Base-by-base conservation (phyloP, 805 yeast genomes). In the Deakozyma indianensis region DNA sequence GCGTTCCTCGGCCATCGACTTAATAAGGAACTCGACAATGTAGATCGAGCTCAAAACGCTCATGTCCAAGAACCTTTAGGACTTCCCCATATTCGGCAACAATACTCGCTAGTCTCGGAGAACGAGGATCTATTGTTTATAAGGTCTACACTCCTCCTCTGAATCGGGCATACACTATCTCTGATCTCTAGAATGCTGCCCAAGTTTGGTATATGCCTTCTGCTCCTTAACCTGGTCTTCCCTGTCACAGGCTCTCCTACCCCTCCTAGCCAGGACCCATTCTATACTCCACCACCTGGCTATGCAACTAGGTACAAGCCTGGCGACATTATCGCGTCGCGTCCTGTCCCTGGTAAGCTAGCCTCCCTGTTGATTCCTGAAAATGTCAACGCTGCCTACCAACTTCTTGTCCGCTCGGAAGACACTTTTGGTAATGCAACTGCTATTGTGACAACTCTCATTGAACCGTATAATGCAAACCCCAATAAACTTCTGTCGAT, bases 401-500 rank as follows among this genome's bases (percentile, higher is more conserved):
- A 52, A 43, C 18, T 52, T 22, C 23, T 52, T 46, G 50, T 38
- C 41, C 32, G 50, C 25, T 25, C 51, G 3, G 42, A 49, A n/a
- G 51, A 51, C 35, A 35, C 45, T 22, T 21, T 22, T 4, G 51
- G 51, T 24, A 49, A 49, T 29, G 47, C 54, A 3, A 32, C 41
- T n/a, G 43, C 35, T 18, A 24, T 50, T 11, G 44, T 49, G 15
- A 45, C 48, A 15, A 47, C 53, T n/a, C 43, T 53, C 4, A 42
- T 51, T 35, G 45, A 50, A 18, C 56, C 56, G 3, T 23, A 45
- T 27, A 44, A 49, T 29, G 47, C 50, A 5, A 7, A 32, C 4
- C 11, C 38, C 16, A 41, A 45, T 28, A 46, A 46, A 24, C 41
- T 57, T 24, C 43, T 55, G 5, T 55, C 60, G n/a, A 56, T 54